phyloP scores from a whole-genome alignment of 495 filamentous ascomycete genomes.

The Apodospora peruviana region DNA sequence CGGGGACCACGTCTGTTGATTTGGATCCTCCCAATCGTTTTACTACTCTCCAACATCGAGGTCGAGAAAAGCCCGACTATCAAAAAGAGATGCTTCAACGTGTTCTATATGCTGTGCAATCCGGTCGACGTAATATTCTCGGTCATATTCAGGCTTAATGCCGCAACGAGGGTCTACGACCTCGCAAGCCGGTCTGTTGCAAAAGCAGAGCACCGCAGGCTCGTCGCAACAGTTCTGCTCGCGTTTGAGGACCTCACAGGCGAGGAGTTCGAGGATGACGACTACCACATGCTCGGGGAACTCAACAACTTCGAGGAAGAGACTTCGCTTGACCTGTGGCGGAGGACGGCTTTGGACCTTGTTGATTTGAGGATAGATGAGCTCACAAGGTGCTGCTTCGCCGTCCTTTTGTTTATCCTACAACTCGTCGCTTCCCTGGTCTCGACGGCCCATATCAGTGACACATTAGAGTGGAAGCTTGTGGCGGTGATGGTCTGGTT shows the following conservation, averaged over 20 bases:
- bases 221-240: neutral
- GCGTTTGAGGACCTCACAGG: neutral
- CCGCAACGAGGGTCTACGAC: neutral
- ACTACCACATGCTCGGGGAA: neutral
- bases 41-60: neutral
- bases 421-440: too few species aligned
- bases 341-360: neutral
- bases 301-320: neutral
- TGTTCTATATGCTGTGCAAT: neutral
- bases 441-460: neutral
- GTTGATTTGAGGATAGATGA: neutral
- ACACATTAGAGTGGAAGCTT: neutral
- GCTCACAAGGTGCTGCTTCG: neutral
- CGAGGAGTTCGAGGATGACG: neutral
- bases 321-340: neutral
- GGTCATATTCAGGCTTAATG: neutral
- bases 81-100: neutral
- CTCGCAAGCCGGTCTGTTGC: too few species aligned
- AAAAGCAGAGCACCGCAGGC: neutral
- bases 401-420: neutral
- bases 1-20: neutral
- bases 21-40: neutral
- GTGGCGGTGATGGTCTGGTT: neutral
- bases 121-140: neutral
- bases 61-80: neutral